Percentiles rank a stretch among this genome's conserved stretches.
phyloP scores from a whole-genome alignment of 2,329 filamentous ascomycete species.

The Cladosporium cucumerinum region DNA sequence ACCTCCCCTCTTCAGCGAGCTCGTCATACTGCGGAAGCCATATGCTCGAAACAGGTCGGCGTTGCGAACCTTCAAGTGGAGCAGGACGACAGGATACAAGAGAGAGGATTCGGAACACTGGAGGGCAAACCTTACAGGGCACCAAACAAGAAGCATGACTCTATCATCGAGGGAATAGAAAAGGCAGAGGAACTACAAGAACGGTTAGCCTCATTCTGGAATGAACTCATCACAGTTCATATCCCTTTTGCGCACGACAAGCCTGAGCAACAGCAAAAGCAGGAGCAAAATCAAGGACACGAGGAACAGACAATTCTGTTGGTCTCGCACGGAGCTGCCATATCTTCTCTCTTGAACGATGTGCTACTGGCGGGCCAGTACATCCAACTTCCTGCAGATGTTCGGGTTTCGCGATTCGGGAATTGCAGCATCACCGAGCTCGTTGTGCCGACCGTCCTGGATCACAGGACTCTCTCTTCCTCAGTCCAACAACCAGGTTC shows the following conservation, averaged over 20 bases:
- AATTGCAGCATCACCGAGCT: conserved; percentile 2
- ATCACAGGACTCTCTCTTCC: neutral
- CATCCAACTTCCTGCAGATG: neutral
- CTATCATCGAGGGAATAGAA: neutral
- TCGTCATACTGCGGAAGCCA: neutral
- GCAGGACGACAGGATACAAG: conserved; percentile 4
- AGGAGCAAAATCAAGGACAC: neutral
- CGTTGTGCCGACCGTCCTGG: neutral
- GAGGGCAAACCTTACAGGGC: neutral
- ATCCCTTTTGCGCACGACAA: neutral
- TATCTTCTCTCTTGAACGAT: neutral
- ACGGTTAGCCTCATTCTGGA: neutral
- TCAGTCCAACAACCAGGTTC: neutral
- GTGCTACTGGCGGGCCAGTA: neutral
- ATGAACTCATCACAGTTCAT: neutral
- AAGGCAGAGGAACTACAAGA: neutral
- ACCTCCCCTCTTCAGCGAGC: neutral
- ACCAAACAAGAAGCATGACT: neutral
- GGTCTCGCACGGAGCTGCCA: neutral
- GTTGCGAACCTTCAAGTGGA: neutral
- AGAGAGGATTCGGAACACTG: neutral
- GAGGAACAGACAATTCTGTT: neutral
- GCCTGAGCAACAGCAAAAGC: neutral
- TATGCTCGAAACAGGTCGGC: neutral
- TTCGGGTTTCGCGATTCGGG: neutral